Evolutionary conservation across 352 stramenopile genomes (phyloP), one percentile per base, ranked within the genome.

Genomic region (Phytophthora sp.): DNA sequence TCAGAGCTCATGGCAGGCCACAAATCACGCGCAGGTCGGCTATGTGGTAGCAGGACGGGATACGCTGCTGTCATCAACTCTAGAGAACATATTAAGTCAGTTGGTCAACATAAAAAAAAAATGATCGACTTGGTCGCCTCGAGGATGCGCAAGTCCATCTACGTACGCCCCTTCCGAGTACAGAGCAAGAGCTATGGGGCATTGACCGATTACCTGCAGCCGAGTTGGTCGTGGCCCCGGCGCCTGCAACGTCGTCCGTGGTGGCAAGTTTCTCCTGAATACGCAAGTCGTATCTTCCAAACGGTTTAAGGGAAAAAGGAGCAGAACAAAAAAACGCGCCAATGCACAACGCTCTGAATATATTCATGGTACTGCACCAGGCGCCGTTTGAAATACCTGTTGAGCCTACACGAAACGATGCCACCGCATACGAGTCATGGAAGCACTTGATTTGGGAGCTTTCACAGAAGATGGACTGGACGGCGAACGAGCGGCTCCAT

Each of bases 271-370:
- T 13, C 3, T 57, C 1, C 35, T 58, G 1, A 66, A 60, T 60
- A 50, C 30, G 55, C n/a, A 26, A 39, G 42, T 20, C 20, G 26
- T 12, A 59, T 59, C n/a, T 59, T 29, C 15, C 21, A 60, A 49
- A 60, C 58, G 4, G 49, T 52, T n/a, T 38, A 60, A 21, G 38
- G 58, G 7, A 42, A 68, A 41, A 39, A 24, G 12, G 33, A 61
- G 26, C 51, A 63, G 7, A 36, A 38, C 24, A n/a, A n/a, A n/a
- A n/a, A 36, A 24, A 26, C 21, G 24, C 0, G 51, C 35, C 27
- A 23, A 58, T 0, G 15, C 35, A 6, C 33, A 58, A 38, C 0
- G 36, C 51, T 18, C 16, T 45, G 5, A 58, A 55, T 9, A 31
- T 29, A 9, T 42, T 42, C n/a, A 1, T 30, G 9, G 13, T 26